Conservation (phyloP, 1,284 basidiomycete species). For the Puccinia sorghi region DNA sequence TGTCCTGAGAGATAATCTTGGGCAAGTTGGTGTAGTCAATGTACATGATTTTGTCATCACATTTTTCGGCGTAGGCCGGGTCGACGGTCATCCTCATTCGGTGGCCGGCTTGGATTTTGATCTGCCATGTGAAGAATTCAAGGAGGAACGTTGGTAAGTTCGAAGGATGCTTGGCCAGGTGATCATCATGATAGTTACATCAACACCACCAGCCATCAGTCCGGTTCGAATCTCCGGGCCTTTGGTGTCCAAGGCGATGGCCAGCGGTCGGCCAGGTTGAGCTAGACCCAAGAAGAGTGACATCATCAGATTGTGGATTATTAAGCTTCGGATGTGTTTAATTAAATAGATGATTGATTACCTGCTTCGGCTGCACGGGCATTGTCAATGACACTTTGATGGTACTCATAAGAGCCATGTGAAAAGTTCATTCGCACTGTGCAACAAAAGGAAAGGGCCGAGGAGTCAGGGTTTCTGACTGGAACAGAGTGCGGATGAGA, state of each 20-base stretch:
- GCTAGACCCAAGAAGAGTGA: conserved; percentile 40
- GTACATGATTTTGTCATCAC: conserved; percentile 80
- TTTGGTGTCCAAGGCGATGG: conserved; percentile 99
- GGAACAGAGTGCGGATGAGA: conserved; percentile 57
- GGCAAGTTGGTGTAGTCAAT: conserved; percentile 94
- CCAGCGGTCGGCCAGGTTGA: conserved; percentile 76
- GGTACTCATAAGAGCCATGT: conserved; percentile 93
- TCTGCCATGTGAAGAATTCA: conserved; percentile 61
- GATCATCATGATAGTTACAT: conserved; percentile 72
- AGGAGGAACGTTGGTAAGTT: too few relatives aligned
- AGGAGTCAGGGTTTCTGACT: background rate
- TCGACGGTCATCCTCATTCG: conserved; percentile 92
- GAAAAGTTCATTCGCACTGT: conserved; percentile 95
- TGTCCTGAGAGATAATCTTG: conserved; percentile 92
- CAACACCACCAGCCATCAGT: conserved; percentile 79
- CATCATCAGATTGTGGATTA: too few relatives aligned
- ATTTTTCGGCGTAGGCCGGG: conserved; percentile 72
- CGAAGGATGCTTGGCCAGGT: too few relatives aligned
- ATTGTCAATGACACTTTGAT: conserved; percentile 97
- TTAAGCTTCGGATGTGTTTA: too few relatives aligned
- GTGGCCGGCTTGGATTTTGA: conserved; percentile 84
- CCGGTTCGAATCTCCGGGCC: conserved; percentile 99
- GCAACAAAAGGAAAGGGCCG: background rate
- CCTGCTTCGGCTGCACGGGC: conserved; percentile 77
- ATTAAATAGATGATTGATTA: conserved; percentile 61